Evolutionary conservation across 1,284 basidiomycete species (phyloP), one percentile per base, ranked within the genome.

Genomic region (Moesziomyces aphidis): DNA sequence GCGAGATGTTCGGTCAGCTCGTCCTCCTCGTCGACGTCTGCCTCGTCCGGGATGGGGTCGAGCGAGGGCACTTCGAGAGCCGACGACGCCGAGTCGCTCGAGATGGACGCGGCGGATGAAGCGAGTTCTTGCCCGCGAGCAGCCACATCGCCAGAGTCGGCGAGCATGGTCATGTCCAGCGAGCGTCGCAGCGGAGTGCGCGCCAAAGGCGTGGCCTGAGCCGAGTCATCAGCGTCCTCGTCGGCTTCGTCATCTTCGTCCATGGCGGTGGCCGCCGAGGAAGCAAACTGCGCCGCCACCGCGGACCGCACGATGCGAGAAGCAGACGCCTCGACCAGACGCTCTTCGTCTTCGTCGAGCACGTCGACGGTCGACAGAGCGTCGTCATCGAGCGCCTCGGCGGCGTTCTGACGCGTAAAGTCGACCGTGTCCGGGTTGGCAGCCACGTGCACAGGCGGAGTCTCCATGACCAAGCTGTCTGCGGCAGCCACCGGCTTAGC

Each of bases 381-480:
- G 31, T 73, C 71, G 52, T 67, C 61, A n/a, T 67, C 61, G 51
- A 65, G 26, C 54, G 54, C 39, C 47, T 61, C 64, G 5, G 61
- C 65, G 15, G 43, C 53, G 39, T 68, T 53, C 28, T 62, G 71
- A 1, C 71, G 54, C 2, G 65, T 68, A 24, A 73, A 73, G 36
- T 73, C 71, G 34, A 73, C 71, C 11, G 71, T 73, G n/a, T 73
- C 71, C 5, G 71, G 71, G 23, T 69, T 71, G 11, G 67, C 73
- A 19, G 73, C 73, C 3, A 75, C 64, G 19, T 50, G 61, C 21
- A 75, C 64, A 17, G 73, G 73, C 4, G 73, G 73, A 48, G 73
- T 75, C 28, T 71, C 68, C 57, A 75, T 71, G 22, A 66, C 61
- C 28, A 75, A 15, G n/a, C 49, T 21, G 26, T 13, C 47, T 5